Base-by-base conservation (phyloP, 495 filamentous ascomycete species). In the Tuber melanosporum region DNA sequence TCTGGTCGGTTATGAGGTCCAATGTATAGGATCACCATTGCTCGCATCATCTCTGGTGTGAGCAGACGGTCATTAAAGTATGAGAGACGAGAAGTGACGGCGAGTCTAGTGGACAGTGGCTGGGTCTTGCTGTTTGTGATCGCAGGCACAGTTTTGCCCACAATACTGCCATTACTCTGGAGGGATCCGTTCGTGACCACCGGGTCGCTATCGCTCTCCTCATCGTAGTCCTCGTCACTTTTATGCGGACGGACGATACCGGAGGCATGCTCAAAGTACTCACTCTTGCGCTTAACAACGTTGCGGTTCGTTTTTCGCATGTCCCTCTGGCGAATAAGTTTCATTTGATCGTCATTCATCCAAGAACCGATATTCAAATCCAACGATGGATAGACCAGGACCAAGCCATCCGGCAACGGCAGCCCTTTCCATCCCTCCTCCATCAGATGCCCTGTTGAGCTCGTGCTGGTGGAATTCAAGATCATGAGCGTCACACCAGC, bases 341-440 rank as follows among this genome's bases (percentile, higher is more conserved):
- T 88, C 93, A 98, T 95, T 83, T 98, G 94, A 83, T 98, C 95
- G 80, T 99, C 96, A 0, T 91, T 93, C 94, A 99, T 98, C 95
- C 95, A 99, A 80, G 93, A 98, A n/a, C 92, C 92, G 72, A 98
- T 97, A 83, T 94, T 97, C 90, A 98, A 91, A 81, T 97, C 96
- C 75, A 99, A 86, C 0, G 90, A 90, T 2, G 95, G 95, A 82
- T 99, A 99, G 43, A 96, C 90, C 57, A 98, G 86, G 2, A 98
- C 87, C 17, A 98, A 81, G 0, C 94, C 96, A 78, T 90, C 92
- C 0, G 95, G 95, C 6, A 89, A 83, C 3, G 95, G 93, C 3
- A 99, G 57, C 86, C 84, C 45, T 57, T 76, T 79, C 66, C 74
- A 83, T 41, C 82, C 82, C 26, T 77, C 70, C 70, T 83, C 82